Evolutionary conservation across 176 grass and related monocot genomes (phyloP), one percentile per base, ranked within the genome.

Genomic region (Thinopyrum elongatum): DNA sequence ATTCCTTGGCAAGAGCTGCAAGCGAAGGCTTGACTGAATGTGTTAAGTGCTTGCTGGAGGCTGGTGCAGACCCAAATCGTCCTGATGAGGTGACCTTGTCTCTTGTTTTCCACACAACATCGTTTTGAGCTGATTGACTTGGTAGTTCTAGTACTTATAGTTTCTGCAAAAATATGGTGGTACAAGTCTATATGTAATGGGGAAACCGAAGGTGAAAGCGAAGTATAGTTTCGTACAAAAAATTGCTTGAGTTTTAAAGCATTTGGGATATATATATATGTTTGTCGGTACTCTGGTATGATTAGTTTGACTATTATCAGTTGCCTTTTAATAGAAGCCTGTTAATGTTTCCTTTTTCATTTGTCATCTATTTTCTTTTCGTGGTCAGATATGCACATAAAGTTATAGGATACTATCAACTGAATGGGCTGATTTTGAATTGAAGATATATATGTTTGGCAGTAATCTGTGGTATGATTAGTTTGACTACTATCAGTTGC

Each of bases 1-100:
- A 76, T 76, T 30, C 1, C 14, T 53, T 76, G 73, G 73, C 73
- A 76, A 51, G 25, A 53, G 73, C 73, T 51, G 73, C 73, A 51
- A 30, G 8, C 0, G 26, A 51, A 11, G 41, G 73, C 73, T 76
- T 53, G 10, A 76, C 44, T 30, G 26, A 76, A 53, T 3, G 14
- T 47, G 15, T 19, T 1, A 76, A 76, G 26, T 76, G 44, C 26
- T 76, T 76, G 73, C 28, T 76, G 73, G 73, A 76, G 44, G 44
- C 42, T 51, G 73, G 73, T 21, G 73, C 73, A 12, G 9, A 76
- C 26, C 73, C 41, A 76, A 76, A 76, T 53, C 44, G 7, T 76
- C 70, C 70, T 74, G 72, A 75, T 29, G 42, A 51, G 42, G 72
- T 75, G 42, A 75, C 4, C 2, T 74, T 71, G 55, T 22, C 70